Base-by-base conservation (phyloP, 106 monocot genomes). In the Vanilla planifolia region DNA sequence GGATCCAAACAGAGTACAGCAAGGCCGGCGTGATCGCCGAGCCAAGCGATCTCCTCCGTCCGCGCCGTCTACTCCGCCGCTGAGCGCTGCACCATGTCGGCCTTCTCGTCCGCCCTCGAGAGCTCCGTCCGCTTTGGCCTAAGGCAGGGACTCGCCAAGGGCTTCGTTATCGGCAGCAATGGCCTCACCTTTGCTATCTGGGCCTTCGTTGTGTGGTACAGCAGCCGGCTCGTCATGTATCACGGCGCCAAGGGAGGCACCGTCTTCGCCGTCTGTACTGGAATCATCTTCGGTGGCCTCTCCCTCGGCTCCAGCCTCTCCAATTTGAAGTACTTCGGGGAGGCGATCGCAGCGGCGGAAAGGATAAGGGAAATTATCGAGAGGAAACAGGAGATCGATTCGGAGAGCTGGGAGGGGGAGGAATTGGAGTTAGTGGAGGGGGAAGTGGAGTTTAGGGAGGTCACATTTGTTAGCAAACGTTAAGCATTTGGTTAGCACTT, bases 201-300 rank as follows among this genome's bases (percentile, higher is more conserved):
- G 79, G 82, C 88, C 3, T 71, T 88, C 59, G 25, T 81, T 22
- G 43, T 67, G 13, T 88, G 88, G 88, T 77, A 83, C 36, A 76
- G 83, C 14, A 79, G 88, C 65, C 67, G 43, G n/a, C 55, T 88
- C 5, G 88, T 83, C 55, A 79, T 83, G 76, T 68, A 77, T 61
- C 79, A 83, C 9, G 61, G 60, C 36, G 67, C 19, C 0, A 20
- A 73, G 36, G 88, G 88, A 5, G 88, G 88, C 39, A 76, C 76
- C 25, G 64, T 79, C 42, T 79, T 88, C 56, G 78, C 64, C 9
- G 83, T 67, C 36, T 73, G 79, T 13, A 70, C 79, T 16, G 19
- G 71, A 63, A 70, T 77, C 61, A 53, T 88, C 41, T 45, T 73
- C 42, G 82, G 79, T 2, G 83, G 83, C 65, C 73, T 80, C 2